Conservation (phyloP, 495 filamentous ascomycete genomes). For the Glarea lozoyensis region DNA sequence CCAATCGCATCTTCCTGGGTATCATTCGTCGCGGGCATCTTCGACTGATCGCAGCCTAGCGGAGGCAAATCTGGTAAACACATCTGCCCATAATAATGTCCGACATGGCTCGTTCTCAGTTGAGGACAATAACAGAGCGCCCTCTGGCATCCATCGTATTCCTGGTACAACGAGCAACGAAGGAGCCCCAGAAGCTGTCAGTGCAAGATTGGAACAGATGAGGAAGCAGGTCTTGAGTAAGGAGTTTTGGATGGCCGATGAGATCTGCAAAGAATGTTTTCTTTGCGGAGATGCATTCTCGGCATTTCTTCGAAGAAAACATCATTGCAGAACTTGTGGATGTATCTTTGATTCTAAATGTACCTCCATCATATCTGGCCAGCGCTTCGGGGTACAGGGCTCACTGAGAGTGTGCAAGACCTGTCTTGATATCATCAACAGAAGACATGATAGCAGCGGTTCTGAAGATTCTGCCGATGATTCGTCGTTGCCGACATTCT, state of each 20-base stretch:
- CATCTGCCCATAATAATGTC: slow-evolving; percentile 44
- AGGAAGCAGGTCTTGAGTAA: slow-evolving; percentile 79
- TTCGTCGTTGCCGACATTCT: slow-evolving; percentile 41
- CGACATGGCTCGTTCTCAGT: slow-evolving; percentile 41
- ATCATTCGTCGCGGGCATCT: slow-evolving; percentile 49
- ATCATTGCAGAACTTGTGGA: slow-evolving; percentile 90
- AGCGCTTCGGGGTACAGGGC: slow-evolving; percentile 78
- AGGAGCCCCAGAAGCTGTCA: slow-evolving; percentile 50
- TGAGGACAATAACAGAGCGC: slow-evolving; percentile 20
- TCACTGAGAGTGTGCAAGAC: slow-evolving; percentile 87
- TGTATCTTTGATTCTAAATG: slow-evolving; percentile 98
- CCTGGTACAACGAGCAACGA: slow-evolving; percentile 45
- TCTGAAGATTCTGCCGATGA: slow-evolving; percentile 81
- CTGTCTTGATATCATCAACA: slow-evolving; percentile 88
- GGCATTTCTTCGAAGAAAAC: slow-evolving; percentile 89
- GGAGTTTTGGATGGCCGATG: slow-evolving; percentile 99
- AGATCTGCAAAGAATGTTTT: slow-evolving; percentile 97
- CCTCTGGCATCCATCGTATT: slow-evolving; percentile 31
- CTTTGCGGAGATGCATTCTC: slow-evolving; percentile 82
- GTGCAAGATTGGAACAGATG: slow-evolving; percentile 55
- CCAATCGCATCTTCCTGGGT: slow-evolving; percentile 38
- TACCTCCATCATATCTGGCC: slow-evolving; percentile 78
- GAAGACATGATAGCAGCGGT: slow-evolving; percentile 73
- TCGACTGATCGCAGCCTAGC: slow-evolving; percentile 48
- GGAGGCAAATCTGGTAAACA: slow-evolving; percentile 41